Evolutionary conservation across 805 yeast species (phyloP).

Genomic region (Tetrapisispora nanseiensis): DNA sequence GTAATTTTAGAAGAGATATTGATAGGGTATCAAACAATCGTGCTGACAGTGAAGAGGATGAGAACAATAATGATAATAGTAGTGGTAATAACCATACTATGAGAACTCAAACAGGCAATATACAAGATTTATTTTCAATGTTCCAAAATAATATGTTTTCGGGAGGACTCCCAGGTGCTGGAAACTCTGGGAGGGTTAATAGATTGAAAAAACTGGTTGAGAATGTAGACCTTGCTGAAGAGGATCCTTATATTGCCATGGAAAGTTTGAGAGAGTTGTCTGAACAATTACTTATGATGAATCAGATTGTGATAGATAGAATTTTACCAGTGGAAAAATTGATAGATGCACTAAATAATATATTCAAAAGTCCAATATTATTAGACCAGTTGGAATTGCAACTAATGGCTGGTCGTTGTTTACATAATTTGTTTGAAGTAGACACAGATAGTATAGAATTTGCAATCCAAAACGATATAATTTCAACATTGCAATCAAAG

Average conservation of each 20-base stretch:
- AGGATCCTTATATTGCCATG: conserved; percentile 50
- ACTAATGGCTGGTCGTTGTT: conserved; percentile 71
- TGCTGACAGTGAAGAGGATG: background rate
- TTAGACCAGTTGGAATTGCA: conserved; percentile 70
- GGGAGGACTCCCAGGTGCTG: conserved; percentile 8
- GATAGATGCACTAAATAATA: conserved; percentile 42
- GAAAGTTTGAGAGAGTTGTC: conserved; percentile 59
- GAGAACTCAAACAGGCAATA: conserved; percentile 21
- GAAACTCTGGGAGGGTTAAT: conserved; percentile 10
- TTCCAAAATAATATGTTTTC: conserved; percentile 7
- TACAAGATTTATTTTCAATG: conserved; percentile 2
- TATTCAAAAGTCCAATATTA: conserved; percentile 48
- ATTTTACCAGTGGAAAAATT: conserved; percentile 51
- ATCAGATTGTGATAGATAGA: conserved; percentile 51
- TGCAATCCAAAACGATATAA: conserved; percentile 55
- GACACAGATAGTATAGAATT: conserved; percentile 52
- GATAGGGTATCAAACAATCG: conserved; percentile 9
- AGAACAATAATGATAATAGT: no score
- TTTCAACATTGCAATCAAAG: conserved; percentile 55
- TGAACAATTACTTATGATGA: conserved; percentile 59
- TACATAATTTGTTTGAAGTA: conserved; percentile 72
- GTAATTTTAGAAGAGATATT: conserved; percentile 7
- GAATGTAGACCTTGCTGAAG: conserved; percentile 26
- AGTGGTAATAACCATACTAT: background rate
- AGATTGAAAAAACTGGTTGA: conserved; percentile 21